Evolutionary conservation across 2,329 filamentous ascomycete genomes (phyloP).

Genomic region (Ascochyta pisi): DNA sequence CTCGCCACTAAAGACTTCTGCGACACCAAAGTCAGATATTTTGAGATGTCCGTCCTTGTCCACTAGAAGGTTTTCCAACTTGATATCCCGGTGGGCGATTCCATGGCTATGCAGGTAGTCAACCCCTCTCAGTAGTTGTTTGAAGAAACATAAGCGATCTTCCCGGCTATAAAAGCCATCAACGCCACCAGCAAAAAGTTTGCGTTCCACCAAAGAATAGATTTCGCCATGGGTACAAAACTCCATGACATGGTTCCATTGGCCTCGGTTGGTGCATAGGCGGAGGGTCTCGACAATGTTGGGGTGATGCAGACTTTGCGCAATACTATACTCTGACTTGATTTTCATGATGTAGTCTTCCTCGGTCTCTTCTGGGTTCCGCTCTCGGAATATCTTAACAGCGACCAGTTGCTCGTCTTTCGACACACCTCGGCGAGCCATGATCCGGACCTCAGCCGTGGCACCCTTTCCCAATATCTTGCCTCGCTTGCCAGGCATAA

Average conservation of each 20-base stretch:
- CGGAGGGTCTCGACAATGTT: constrained; percentile 85
- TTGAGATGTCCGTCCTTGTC: constrained; percentile 82
- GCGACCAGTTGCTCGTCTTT: constrained; percentile 74
- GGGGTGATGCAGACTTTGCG: constrained; percentile 82
- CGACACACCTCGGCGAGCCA: constrained; percentile 70
- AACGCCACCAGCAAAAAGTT: constrained; percentile 56
- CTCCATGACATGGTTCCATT: constrained; percentile 94
- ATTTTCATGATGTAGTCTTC: constrained; percentile 86
- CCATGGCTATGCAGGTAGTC: constrained; percentile 82
- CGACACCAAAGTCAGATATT: constrained; percentile 90
- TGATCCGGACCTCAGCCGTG: constrained; percentile 81
- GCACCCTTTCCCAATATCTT: constrained; percentile 82
- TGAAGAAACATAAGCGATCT: constrained; percentile 85
- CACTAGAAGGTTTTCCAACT: constrained; percentile 84
- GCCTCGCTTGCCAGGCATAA: constrained; percentile 73
- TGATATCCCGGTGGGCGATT: constrained; percentile 90
- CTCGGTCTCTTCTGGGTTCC: constrained; percentile 71
- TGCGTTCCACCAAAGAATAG: constrained; percentile 72
- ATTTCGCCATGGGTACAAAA: constrained; percentile 85
- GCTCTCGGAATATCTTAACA: constrained; percentile 85
- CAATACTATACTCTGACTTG: constrained; percentile 88
- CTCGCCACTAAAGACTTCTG: constrained; percentile 81
- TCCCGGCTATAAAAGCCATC: constrained; percentile 66
- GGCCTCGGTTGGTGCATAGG: constrained; percentile 73
- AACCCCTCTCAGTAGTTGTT: constrained; percentile 83